These are phyloP conservation scores for Corynascus novoguineensis DNA, from an alignment of 495 filamentous ascomycete genomes.

Conservation along the genomic window DNA sequence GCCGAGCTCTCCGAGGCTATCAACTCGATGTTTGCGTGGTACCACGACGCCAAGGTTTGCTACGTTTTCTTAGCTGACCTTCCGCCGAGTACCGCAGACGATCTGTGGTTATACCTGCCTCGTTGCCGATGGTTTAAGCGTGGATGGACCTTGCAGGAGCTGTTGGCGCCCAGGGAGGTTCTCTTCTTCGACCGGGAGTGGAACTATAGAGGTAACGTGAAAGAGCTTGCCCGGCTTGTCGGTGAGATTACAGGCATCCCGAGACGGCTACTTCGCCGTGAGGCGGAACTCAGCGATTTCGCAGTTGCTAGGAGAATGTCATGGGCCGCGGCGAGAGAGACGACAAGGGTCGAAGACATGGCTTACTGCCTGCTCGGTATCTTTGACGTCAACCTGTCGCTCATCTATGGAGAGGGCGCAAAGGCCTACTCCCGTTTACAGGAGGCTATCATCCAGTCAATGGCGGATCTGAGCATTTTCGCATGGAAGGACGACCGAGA, in stretches of 20 bases:
- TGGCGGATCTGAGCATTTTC: slow-evolving; percentile 30
- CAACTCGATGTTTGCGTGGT: slow-evolving; percentile 9
- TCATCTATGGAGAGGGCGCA: slow-evolving; percentile 26
- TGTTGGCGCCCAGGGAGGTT: slow-evolving; percentile 3
- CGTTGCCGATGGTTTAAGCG: background rate
- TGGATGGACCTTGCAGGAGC: slow-evolving; percentile 2
- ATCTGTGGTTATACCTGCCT: background rate
- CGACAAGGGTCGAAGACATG: slow-evolving; percentile 19
- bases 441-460: slow-evolving; percentile 19
- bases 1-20: slow-evolving; percentile 5
- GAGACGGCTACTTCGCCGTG: background rate
- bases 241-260: background rate
- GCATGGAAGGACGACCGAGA: slow-evolving; percentile 21
- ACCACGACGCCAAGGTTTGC: slow-evolving; percentile 4
- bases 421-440: slow-evolving; percentile 26
- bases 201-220: background rate
- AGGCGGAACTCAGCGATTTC: background rate
- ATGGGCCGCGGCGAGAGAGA: slow-evolving; percentile 17
- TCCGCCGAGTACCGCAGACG: background rate
- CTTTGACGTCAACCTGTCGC: slow-evolving; percentile 27
- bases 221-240: background rate
- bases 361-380: slow-evolving; percentile 27
- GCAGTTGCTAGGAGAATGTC: slow-evolving; percentile 17
- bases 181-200: slow-evolving; percentile 7
- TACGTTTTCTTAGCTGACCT: slow-evolving; percentile 6